Evolutionary conservation across 2,329 filamentous ascomycete species (phyloP).

Genomic region (Neonectria sp.): DNA sequence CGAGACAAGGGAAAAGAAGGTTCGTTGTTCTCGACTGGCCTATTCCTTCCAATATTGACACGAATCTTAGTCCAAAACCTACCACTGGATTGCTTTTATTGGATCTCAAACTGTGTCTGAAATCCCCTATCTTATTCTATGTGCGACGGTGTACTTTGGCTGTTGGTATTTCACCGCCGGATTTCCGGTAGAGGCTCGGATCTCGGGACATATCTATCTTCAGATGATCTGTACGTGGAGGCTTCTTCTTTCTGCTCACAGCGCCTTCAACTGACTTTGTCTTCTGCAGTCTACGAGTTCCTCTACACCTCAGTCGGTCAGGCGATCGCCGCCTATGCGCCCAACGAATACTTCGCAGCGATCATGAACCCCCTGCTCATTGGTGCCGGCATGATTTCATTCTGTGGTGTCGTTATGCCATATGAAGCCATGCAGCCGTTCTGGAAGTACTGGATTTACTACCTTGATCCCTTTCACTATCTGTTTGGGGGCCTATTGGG

Average conservation of each 20-base stretch:
- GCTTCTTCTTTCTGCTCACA: not conserved
- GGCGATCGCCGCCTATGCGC: slow-evolving; percentile 63
- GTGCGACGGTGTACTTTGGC: slow-evolving; percentile 58
- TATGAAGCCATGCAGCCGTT: slow-evolving; percentile 42
- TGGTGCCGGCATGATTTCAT: slow-evolving; percentile 51
- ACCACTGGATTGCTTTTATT: slow-evolving; percentile 67
- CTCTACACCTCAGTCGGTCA: slow-evolving; percentile 61
- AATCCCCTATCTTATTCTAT: slow-evolving; percentile 56
- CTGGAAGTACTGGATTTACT: slow-evolving; percentile 56
- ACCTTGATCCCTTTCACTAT: slow-evolving; percentile 60
- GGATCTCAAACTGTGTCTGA: slow-evolving; percentile 60
- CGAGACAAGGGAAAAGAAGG: slow-evolving; percentile 64
- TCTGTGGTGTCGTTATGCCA: slow-evolving; percentile 46
- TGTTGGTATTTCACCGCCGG: slow-evolving; percentile 65
- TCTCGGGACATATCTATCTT: slow-evolving; percentile 61
- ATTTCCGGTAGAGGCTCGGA: slow-evolving; percentile 54
- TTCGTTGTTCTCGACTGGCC: not conserved
- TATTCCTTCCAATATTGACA: not conserved
- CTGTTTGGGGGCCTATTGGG: slow-evolving; percentile 57
- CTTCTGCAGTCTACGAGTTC: slow-evolving; percentile 54
- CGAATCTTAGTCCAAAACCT: slow-evolving; percentile 57
- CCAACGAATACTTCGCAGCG: slow-evolving; percentile 65
- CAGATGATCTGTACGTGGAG: slow-evolving; percentile 62
- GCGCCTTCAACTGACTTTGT: slow-evolving; percentile 38
- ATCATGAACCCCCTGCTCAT: slow-evolving; percentile 63